Percentiles rank a stretch among this genome's conserved stretches.
phyloP scores from a whole-genome alignment of 2,329 filamentous ascomycete genomes.

The Amauroascus niger region DNA sequence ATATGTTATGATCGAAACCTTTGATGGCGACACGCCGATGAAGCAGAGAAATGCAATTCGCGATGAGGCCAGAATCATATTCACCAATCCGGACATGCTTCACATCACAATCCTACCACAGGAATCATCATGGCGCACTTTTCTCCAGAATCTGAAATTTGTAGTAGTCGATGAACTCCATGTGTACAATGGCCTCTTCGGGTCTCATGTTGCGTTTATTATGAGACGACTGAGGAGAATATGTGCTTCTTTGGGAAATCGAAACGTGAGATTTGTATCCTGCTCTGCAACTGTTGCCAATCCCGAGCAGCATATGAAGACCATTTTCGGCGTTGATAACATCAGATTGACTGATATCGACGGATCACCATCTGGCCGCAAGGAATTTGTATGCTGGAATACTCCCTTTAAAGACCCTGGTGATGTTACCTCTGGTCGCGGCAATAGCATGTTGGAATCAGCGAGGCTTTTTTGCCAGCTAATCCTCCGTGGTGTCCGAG shows the following conservation, averaged over 20 bases:
- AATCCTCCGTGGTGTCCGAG: conserved; percentile 74
- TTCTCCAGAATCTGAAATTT: conserved; percentile 78
- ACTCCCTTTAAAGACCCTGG: conserved; percentile 84
- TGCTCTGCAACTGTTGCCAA: conserved; percentile 96
- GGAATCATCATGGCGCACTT: conserved; percentile 78
- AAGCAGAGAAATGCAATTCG: conserved; percentile 65
- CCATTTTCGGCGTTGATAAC: conserved; percentile 80
- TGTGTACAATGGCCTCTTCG: conserved; percentile 91
- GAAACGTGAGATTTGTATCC: conserved; percentile 77
- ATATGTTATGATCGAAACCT: conserved; percentile 74
- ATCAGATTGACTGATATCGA: conserved; percentile 80
- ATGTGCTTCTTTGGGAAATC: conserved; percentile 83
- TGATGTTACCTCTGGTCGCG: conserved; percentile 77
- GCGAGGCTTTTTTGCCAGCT: conserved; percentile 84
- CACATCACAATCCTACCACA: conserved; percentile 89
- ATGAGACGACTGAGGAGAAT: conserved; percentile 82
- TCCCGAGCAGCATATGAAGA: conserved; percentile 80
- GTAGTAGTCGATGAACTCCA: conserved; percentile 90
- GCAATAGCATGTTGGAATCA: conserved; percentile 73
- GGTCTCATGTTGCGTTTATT: conserved; percentile 86
- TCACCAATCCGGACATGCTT: conserved; percentile 97
- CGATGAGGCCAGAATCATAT: conserved; percentile 83
- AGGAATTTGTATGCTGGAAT: conserved; percentile 97
- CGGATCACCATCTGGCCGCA: conserved; percentile 81
- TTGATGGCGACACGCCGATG: conserved; percentile 91